These are phyloP conservation scores for Alternaria incomplexa DNA, from an alignment of 2,329 filamentous ascomycete species.

Conservation along the genomic window DNA sequence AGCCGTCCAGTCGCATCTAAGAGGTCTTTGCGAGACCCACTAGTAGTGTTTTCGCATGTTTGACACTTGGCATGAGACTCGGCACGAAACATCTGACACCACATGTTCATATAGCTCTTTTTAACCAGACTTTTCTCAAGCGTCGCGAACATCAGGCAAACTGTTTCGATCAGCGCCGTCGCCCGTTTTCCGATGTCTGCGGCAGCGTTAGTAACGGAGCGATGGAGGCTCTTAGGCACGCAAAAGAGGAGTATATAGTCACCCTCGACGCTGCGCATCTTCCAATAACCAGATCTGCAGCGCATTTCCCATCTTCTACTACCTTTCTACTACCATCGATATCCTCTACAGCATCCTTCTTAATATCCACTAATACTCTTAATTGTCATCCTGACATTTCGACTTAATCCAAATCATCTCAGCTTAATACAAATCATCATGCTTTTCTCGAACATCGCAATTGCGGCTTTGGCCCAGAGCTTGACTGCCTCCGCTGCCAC, in stretches of 20 bases:
- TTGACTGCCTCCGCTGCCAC: slow-evolving; percentile 33
- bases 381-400: background rate
- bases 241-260: background rate
- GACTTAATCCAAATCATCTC: background rate
- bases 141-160: slow-evolving; percentile 3
- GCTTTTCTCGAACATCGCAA: slow-evolving; percentile 29
- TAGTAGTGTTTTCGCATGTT: slow-evolving; percentile 8
- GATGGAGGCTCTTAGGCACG: slow-evolving; percentile 5
- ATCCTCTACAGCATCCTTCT: background rate
- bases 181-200: background rate
- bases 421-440: slow-evolving; percentile 15
- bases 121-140: background rate
- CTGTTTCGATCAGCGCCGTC: slow-evolving; percentile 2
- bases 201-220: background rate
- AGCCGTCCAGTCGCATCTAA: background rate
- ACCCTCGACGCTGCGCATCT: background rate
- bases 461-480: slow-evolving; percentile 31
- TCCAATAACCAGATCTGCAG: slow-evolving; percentile 7
- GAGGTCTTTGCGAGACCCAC: background rate
- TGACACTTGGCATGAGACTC: slow-evolving; percentile 19
- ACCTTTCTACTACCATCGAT: background rate
- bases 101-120: background rate
- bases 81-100: slow-evolving; percentile 11
- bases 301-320: slow-evolving; percentile 2
- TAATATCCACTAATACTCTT: background rate